A percentile compares a stretch with the other conserved stretches of the same genome.
Evolutionary conservation across 805 yeast species (phyloP).

Genomic region (Ogataea allantospora): DNA sequence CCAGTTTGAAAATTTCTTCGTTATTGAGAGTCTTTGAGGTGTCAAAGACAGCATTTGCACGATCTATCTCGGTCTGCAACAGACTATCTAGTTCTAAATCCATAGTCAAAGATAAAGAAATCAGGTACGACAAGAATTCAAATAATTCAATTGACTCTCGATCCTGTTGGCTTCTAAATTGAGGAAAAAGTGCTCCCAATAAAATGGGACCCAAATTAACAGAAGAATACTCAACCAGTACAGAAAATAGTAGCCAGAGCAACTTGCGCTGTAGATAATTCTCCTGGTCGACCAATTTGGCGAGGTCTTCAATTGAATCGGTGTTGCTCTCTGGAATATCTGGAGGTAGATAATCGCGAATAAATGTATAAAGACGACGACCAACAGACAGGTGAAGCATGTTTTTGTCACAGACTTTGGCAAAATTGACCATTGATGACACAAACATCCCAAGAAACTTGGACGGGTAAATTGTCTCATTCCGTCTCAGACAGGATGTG

Average conservation of each 20-base stretch:
- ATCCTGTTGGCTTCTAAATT: constrained; percentile 2
- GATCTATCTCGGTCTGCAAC: constrained; percentile 37
- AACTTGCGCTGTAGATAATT: constrained; percentile 61
- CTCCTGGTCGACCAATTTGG: constrained; percentile 51
- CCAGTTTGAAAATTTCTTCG: constrained; percentile 40
- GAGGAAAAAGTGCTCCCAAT: constrained; percentile 12
- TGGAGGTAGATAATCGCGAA: constrained; percentile 56
- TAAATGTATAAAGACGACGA: constrained; percentile 64
- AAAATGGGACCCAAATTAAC: constrained; percentile 5
- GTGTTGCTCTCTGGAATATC: constrained; percentile 37
- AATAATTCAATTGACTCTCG: constrained; percentile 1
- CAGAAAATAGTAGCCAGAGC: constrained; percentile 60
- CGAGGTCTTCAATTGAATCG: constrained; percentile 41
- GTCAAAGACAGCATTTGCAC: constrained; percentile 43
- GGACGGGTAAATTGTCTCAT: constrained; percentile 73
- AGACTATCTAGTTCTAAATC: constrained; percentile 58
- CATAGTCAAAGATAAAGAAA: constrained; percentile 53
- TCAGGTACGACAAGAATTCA: constrained; percentile 27
- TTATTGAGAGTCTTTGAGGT: constrained; percentile 23
- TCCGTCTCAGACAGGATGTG: constrained; percentile 53
- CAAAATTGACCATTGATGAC: constrained; percentile 53
- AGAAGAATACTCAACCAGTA: constrained; percentile 37
- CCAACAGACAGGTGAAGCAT: constrained; percentile 39
- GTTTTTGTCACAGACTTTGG: constrained; percentile 41
- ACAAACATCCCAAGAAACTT: constrained; percentile 71